phyloP scores from a whole-genome alignment of 208 protist genomes.

The Trypanosoma lewisi region DNA sequence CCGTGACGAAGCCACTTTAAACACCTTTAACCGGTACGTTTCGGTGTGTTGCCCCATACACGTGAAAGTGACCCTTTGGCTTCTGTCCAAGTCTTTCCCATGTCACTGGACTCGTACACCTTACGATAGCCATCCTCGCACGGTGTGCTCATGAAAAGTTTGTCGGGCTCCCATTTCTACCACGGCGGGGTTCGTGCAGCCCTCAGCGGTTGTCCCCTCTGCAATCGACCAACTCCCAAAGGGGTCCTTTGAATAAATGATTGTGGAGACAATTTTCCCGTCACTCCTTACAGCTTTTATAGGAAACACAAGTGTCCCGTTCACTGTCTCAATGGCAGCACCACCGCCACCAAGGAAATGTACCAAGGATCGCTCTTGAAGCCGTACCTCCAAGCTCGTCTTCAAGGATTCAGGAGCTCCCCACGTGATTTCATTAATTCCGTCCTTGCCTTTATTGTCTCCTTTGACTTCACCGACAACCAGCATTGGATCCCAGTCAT shows the following conservation, averaged over 20 bases:
- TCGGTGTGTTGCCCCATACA: neutral
- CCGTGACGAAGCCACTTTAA: neutral
- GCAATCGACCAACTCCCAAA: conserved; percentile 1
- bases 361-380: neutral
- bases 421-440: conserved; percentile 8
- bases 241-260: conserved; percentile 14
- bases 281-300: neutral
- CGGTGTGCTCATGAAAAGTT: neutral
- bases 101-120: conserved; percentile 14
- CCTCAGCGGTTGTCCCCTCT: neutral
- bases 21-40: no score
- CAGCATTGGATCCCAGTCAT: conserved; percentile 1
- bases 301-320: conserved; percentile 16
- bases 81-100: conserved; percentile 14
- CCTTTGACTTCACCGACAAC: conserved; percentile 1
- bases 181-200: neutral
- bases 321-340: neutral
- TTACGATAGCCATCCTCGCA: neutral
- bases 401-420: neutral
- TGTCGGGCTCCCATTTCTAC: neutral
- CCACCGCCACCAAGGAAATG: conserved; percentile 13
- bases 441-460: no score
- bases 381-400: neutral
- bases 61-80: neutral
- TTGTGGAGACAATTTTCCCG: neutral